Conservation (phyloP, 2,329 filamentous ascomycete genomes). For the Aspergillus sp. region DNA sequence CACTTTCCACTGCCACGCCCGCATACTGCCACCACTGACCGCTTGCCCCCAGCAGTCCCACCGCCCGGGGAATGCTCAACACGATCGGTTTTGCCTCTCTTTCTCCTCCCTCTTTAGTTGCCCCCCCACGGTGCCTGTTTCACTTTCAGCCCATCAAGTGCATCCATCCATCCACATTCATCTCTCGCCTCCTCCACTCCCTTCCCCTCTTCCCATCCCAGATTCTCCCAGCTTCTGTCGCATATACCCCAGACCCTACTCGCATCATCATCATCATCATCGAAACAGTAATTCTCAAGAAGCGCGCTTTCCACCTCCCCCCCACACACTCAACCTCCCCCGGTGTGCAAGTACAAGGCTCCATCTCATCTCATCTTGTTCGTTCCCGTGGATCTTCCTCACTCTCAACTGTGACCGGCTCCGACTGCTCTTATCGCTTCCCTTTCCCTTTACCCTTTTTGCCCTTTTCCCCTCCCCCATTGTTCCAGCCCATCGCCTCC, state of each 20-base stretch:
- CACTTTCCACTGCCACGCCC: background rate
- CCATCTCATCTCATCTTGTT: no score
- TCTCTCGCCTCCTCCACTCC: constrained; percentile 1
- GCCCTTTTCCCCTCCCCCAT: constrained; percentile 7
- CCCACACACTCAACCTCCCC: background rate
- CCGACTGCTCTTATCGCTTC: background rate
- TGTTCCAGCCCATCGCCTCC: constrained; percentile 20
- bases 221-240: background rate
- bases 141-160: background rate
- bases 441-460: background rate
- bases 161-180: background rate
- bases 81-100: constrained; percentile 3
- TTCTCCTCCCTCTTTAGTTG: background rate
- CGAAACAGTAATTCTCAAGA: background rate
- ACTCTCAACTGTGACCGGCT: background rate
- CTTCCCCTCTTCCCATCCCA: background rate
- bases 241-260: background rate
- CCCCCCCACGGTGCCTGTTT: constrained; percentile 9
- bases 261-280: background rate
- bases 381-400: background rate
- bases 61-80: no score
- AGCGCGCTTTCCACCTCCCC: background rate
- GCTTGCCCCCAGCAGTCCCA: constrained; percentile 1
- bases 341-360: no score
- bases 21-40: constrained; percentile 16